Evolutionary conservation across 805 yeast species (phyloP), one percentile per base, ranked within the genome.

Genomic region (Pichia nakasei): DNA sequence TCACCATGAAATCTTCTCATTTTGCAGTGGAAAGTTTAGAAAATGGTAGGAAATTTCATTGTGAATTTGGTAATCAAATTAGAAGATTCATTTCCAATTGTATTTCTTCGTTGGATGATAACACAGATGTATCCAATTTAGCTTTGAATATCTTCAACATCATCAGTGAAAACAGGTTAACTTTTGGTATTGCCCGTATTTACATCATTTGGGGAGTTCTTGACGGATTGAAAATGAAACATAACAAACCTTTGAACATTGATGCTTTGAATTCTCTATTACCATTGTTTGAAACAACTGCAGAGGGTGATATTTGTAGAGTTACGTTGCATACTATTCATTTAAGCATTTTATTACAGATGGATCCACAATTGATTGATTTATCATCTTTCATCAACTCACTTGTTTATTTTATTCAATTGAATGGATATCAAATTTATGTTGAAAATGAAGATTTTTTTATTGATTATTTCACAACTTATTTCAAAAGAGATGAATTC

Each of bases 101-200:
- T 43, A 45, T 73, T 36, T 48, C 45, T 17, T 56, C 60, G 39
- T 59, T 66, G 41, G 45, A 43, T 2, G 53, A 58, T 0, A 18
- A 34, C 0, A 35, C 42, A 0, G 58, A 52, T 29, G 39, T 51
- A n/a, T 26, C 53, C 0, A 27, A 22, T 4, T 43, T 57, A 39
- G 45, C 46, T 9, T 51, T 52, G 5, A 66, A 68, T 4, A 27
- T 73, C 1, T 58, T 85, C 26, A 60, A 60, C 11, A 70, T 76
- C 2, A 58, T 86, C 35, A 68, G 64, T 22, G 69, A 69, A 9
- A 56, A 69, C 19, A 69, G 72, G 37, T 69, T 73, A 9, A 62
- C 78, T 0, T 86, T 76, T 62, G 94, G 80, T 49, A 86, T 88
- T 3, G 76, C 87, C 0, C 75, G 84, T 58, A 69, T 82, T 2